phyloP scores from a whole-genome alignment of 2,329 filamentous ascomycete species.

The Blastomyces silverae region DNA sequence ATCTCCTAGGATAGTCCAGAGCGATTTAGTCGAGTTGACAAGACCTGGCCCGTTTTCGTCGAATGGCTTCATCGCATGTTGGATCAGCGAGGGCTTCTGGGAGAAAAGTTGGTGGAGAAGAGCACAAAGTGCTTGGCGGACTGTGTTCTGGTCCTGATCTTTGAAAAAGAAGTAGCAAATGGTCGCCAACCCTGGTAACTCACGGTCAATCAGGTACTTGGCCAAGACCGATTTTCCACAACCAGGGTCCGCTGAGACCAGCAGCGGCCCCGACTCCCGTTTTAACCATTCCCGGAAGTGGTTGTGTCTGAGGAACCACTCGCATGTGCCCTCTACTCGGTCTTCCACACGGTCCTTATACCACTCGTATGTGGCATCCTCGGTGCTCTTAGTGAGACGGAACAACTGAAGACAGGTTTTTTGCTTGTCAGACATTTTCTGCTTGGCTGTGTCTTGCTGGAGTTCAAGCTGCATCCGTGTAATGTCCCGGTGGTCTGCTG shows the following conservation, averaged over 20 bases:
- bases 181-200: background rate
- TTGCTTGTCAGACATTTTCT: background rate
- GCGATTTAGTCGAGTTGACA: background rate
- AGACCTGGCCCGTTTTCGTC: background rate
- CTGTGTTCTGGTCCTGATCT: background rate
- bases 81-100: background rate
- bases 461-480: too few relatives aligned
- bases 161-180: background rate
- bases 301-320: background rate
- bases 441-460: too few relatives aligned
- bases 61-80: background rate
- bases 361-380: background rate
- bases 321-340: background rate
- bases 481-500: too few relatives aligned
- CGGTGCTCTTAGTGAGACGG: background rate
- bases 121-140: background rate
- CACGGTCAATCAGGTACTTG: background rate
- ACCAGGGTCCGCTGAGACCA: background rate
- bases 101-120: background rate
- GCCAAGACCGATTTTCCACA: background rate
- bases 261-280: background rate
- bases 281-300: background rate
- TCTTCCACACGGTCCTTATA: background rate
- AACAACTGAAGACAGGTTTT: background rate
- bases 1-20: background rate